Evolutionary conservation across 768 basidiomycete species (phyloP).

Genomic region (Lactarius sp.): DNA sequence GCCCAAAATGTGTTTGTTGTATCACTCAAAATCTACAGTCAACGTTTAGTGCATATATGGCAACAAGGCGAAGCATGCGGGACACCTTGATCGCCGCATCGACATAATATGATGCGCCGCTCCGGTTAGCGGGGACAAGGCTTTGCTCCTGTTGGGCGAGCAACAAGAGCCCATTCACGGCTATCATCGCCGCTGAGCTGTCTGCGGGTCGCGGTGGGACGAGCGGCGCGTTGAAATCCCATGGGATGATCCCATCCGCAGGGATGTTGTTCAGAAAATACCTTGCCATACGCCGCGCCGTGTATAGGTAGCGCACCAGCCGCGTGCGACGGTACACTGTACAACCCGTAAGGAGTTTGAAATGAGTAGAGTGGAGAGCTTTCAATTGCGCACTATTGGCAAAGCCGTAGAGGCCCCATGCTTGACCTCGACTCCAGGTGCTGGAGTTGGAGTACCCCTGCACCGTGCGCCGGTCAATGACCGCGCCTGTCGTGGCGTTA

Average conservation of each 20-base stretch:
- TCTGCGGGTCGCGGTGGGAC: slow-evolving; percentile 57
- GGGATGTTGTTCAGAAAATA: slow-evolving; percentile 62
- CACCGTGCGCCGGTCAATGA: slow-evolving; percentile 50
- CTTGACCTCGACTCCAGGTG: slow-evolving; percentile 72
- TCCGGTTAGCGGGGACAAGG: slow-evolving; percentile 31
- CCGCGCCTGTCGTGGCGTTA: slow-evolving; percentile 56
- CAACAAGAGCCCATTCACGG: slow-evolving; percentile 53
- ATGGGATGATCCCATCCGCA: slow-evolving; percentile 58
- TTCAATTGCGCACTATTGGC: slow-evolving; percentile 50
- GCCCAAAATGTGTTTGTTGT: slow-evolving; percentile 37
- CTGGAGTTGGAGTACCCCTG: slow-evolving; percentile 61
- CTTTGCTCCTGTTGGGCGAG: slow-evolving; percentile 42
- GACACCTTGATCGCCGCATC: slow-evolving; percentile 47
- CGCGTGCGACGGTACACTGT: slow-evolving; percentile 58
- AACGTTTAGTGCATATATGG: background rate
- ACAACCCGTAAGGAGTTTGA: background rate
- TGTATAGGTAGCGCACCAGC: slow-evolving; percentile 49
- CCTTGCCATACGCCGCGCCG: slow-evolving; percentile 51
- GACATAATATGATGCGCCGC: slow-evolving; percentile 38
- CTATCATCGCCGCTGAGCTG: slow-evolving; percentile 64
- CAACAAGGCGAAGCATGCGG: background rate
- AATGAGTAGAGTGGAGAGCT: background rate
- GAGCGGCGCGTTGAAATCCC: slow-evolving; percentile 71
- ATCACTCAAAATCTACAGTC: slow-evolving; percentile 10
- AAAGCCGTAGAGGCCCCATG: slow-evolving; percentile 68